Conservation (phyloP, 176 grass and related monocot genomes). For the Dendrocalamus sinicus region DNA sequence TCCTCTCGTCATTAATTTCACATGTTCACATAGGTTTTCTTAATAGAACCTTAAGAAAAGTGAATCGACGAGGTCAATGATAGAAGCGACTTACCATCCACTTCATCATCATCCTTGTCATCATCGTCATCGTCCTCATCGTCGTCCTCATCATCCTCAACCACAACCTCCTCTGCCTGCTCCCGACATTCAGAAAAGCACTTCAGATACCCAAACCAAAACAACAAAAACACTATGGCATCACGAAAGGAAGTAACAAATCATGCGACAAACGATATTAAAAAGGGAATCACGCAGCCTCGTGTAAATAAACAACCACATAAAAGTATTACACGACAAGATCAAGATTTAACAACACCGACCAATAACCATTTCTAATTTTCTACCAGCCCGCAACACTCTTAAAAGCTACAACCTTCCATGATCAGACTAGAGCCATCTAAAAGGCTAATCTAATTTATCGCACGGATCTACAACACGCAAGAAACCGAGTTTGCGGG, state of each 20-base stretch:
- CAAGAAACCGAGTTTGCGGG: not conserved
- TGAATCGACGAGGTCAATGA: not conserved
- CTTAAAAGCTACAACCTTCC: not conserved
- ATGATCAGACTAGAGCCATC: not conserved
- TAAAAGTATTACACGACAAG: not conserved
- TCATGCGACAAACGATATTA: not conserved
- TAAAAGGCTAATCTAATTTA: not conserved
- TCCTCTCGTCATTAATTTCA: not conserved
- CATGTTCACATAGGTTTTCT: not conserved
- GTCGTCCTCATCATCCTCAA: slow-evolving; percentile 64
- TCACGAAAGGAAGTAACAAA: not conserved
- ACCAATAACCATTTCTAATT: slow-evolving; percentile 6
- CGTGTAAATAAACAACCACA: not conserved
- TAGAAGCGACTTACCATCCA: slow-evolving; percentile 44
- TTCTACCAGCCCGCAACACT: not conserved
- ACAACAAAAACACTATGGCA: not conserved
- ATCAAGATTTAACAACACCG: not conserved
- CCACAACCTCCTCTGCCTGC: slow-evolving; percentile 53
- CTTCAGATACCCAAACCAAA: not conserved
- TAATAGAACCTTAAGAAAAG: not conserved
- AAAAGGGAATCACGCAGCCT: not conserved
- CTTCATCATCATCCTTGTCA: slow-evolving; percentile 60
- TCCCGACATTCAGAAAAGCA: not conserved
- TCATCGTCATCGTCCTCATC: slow-evolving; percentile 67
- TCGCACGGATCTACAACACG: not conserved